These are phyloP conservation scores for Scortechinia acanthostroma DNA, from an alignment of 2,329 filamentous ascomycete species.

Conservation along the genomic window DNA sequence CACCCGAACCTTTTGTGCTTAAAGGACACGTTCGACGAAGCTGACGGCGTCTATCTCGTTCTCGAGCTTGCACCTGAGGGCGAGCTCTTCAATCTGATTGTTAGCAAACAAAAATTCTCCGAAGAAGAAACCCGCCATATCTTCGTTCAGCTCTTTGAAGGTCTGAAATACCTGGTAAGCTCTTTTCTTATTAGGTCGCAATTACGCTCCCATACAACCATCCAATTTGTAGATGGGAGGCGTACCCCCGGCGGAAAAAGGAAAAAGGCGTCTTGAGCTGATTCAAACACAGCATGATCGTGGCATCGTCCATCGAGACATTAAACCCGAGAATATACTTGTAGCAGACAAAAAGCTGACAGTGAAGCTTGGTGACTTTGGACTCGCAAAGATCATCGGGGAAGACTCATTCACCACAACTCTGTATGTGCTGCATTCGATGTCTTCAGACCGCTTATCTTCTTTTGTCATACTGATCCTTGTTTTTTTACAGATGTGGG, in stretches of 20 bases:
- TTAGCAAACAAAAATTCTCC: conserved; percentile 79
- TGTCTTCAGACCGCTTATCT: background rate
- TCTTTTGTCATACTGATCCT: too few species aligned
- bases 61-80: conserved; percentile 86
- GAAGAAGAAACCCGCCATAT: conserved; percentile 80
- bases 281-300: conserved; percentile 2
- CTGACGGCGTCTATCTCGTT: conserved; percentile 82
- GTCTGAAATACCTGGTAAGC: conserved; percentile 86
- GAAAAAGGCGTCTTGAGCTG: too few species aligned
- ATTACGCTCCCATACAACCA: too few species aligned
- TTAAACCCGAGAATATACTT: conserved; percentile 7
- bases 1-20: conserved; percentile 88
- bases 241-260: too few species aligned
- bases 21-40: conserved; percentile 90
- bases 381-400: conserved; percentile 1
- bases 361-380: conserved; percentile 2
- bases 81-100: conserved; percentile 92
- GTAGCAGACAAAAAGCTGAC: conserved; percentile 4
- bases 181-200: background rate
- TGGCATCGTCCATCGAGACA: conserved; percentile 7
- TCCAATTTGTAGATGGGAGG: too few species aligned
- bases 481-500: background rate
- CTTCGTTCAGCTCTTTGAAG: conserved; percentile 86
- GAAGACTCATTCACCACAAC: conserved; percentile 2
- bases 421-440: background rate